Conservation (phyloP, 805 yeast genomes). For the Ogataea haglerorum region DNA sequence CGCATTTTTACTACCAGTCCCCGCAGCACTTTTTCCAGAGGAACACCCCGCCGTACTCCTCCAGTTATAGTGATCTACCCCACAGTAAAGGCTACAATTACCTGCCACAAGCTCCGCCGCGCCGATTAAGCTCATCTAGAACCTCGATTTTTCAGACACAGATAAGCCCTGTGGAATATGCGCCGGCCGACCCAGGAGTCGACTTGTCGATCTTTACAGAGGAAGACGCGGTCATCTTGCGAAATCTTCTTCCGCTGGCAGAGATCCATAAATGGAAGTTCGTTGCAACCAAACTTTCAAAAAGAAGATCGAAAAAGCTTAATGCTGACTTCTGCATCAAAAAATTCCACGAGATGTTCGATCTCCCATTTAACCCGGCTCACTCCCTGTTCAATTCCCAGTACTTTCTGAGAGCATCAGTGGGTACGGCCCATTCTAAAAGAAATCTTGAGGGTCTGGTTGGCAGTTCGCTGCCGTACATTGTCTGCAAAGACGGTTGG, state of each 20-base stretch:
- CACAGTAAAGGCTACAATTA: background rate
- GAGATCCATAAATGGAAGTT: conserved; percentile 35
- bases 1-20: conserved; percentile 2
- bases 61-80: background rate
- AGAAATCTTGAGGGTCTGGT: conserved; percentile 30
- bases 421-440: conserved; percentile 4
- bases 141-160: conserved; percentile 17
- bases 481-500: conserved; percentile 33
- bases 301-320: conserved; percentile 29
- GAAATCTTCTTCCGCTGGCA: conserved; percentile 29
- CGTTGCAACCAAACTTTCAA: conserved; percentile 30
- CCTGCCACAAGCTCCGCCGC: background rate
- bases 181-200: conserved; percentile 25
- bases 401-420: conserved; percentile 16
- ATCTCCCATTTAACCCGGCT: conserved; percentile 29
- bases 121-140: conserved; percentile 7
- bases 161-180: conserved; percentile 16
- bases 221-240: conserved; percentile 29
- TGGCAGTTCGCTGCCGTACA: conserved; percentile 34
- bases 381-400: conserved; percentile 24
- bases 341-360: conserved; percentile 33
- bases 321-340: conserved; percentile 29
- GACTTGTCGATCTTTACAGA: conserved; percentile 28
- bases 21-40: background rate
- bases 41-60: background rate